Base-by-base conservation (phyloP, 768 basidiomycete genomes). In the Auriscalpium vulgare region DNA sequence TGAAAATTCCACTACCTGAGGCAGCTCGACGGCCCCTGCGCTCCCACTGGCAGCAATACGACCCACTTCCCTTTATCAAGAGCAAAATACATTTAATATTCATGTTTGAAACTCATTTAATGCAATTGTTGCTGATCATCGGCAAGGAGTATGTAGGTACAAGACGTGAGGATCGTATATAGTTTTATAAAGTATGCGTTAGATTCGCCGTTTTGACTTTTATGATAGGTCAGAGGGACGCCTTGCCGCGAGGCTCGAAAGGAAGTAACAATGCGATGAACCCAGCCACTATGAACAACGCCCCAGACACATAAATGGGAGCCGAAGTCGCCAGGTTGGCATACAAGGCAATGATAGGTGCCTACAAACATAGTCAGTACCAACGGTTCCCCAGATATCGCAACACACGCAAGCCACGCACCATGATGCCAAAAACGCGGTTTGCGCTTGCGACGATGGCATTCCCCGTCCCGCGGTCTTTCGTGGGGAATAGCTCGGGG, bases 341-440 rank as follows among this genome's bases (percentile, higher is more conserved):
- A 47, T 80, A 78, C 51, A 80, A 62, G 29, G 78, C 78, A 52
- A 82, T 71, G 61, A 81, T 72, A 1, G 76, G 78, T 1, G 80
- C 75, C 77, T 77, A 51, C 21, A 40, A 46, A 9, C 21, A 50
- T 14, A 43, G 29, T 29, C 29, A 29, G 7, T 29, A 29, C 29
- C 23, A 29, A 29, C 23, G 23, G 23, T 29, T n/a, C 23, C 29
- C 29, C 29, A 7, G 29, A 3, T 4, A 29, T 29, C 29, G 2
- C 29, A 29, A 29, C 29, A 29, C 29, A 29, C 29, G 4, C 29
- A 29, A 29, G 48, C 61, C 23, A 65, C 78, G 57, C 50, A 74
- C 77, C 74, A 83, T 80, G 60, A 85, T 74, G 21, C 84, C 83
- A 54, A 82, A 82, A 43, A 85, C 62, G 16, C 83, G 74, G 62